Evolutionary conservation across 306 rosid species (phyloP), one percentile per base, ranked within the genome.

Genomic region (Casuarina cunninghamiana): DNA sequence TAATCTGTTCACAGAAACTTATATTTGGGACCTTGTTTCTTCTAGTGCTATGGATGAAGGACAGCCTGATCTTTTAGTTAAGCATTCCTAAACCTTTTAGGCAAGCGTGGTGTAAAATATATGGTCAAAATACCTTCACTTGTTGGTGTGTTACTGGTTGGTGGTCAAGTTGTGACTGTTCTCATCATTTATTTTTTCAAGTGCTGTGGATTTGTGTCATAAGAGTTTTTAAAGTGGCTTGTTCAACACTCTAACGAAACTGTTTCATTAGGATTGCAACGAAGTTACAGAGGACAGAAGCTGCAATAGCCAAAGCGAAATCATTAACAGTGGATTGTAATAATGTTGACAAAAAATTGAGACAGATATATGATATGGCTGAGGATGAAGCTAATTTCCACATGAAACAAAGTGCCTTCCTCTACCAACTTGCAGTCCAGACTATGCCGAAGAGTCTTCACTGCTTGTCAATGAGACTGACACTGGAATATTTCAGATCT

Each of bases 321-420:
- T 75, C 88, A 51, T 87, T 92, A 72, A 79, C 86, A 10, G 89
- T 95, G 86, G 98, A 88, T 11, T 95, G 97, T 82, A 82, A 81
- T 84, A 95, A 95, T 70, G 97, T 95, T 84, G 98, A 92, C 89
- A 95, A 95, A 90, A 95, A 95, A 83, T 82, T 95, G 83, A 90
- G 98, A 84, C 98, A 95, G 78, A 83, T 95, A 84, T 87, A 78
- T 83, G 98, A 95, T 80, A 86, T 91, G 90, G 89, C 97, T 21
- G 98, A 93, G 90, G 97, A 95, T 79, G 98, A 95, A 91, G 97
- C 98, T 39, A 83, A 83, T 74, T 95, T 95, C 84, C 98, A 95
- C 86, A 92, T 78, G 98, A 92, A 85, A 82, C 98, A 95, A 88
- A 91, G 98, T 86, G 93, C 97, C 76, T 95, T 91, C 87, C 94